A percentile compares a stretch with the other conserved stretches of the same genome.
Conservation (phyloP, 495 filamentous ascomycete species). For the Annulohypoxylon nitens region DNA sequence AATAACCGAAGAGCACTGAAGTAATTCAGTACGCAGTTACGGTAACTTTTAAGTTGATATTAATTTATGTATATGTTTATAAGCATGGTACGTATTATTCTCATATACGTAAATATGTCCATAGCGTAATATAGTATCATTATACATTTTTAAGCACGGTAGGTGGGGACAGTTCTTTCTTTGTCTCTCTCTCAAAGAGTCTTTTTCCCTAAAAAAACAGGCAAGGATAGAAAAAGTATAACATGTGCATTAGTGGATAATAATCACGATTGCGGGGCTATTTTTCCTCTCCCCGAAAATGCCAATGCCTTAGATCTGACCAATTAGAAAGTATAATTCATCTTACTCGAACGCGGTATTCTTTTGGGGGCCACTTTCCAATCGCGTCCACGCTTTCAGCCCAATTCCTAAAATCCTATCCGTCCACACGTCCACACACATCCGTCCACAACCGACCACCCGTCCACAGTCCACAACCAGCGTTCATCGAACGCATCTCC, state of each 20-base stretch:
- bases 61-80: too few relatives aligned
- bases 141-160: neutral
- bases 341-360: conserved; percentile 44
- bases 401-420: conserved; percentile 40
- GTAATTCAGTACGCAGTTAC: too few relatives aligned
- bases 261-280: conserved; percentile 44
- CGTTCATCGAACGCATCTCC: conserved; percentile 39
- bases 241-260: conserved; percentile 33
- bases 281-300: conserved; percentile 33
- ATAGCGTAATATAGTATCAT: neutral
- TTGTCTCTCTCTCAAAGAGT: neutral
- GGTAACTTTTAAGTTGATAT: too few relatives aligned
- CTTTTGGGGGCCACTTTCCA: conserved; percentile 42
- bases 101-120: neutral
- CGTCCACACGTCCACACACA: conserved; percentile 7
- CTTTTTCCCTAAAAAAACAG: neutral
- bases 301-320: conserved; percentile 19
- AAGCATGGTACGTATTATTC: too few relatives aligned
- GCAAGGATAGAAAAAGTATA: conserved; percentile 16
- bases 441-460: conserved; percentile 3
- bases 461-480: conserved; percentile 21
- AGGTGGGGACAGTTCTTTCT: neutral
- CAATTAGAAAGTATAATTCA: conserved; percentile 23
- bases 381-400: conserved; percentile 40
- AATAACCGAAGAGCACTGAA: too few relatives aligned